Percentiles rank a stretch among this genome's conserved stretches.
Conservation (phyloP, 164 flowering plant genomes). For the Stephania japonica region DNA sequence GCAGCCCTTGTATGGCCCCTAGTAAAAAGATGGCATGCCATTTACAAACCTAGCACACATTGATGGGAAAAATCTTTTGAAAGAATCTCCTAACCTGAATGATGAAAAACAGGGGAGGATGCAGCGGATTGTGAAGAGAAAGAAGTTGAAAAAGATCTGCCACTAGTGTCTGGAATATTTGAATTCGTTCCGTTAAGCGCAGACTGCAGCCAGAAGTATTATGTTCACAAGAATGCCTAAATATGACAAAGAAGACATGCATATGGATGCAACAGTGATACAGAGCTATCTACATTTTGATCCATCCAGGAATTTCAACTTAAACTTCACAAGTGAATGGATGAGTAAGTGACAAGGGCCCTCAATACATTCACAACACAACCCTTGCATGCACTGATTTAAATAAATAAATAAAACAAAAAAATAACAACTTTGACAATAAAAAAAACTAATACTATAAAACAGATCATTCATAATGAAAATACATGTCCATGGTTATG, state of each 20-base stretch:
- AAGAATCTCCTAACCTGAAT: constrained; percentile 23
- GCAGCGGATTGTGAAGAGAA: constrained; percentile 39
- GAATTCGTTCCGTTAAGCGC: constrained; percentile 30
- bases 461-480: no score
- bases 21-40: neutral
- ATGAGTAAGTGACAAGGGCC: neutral
- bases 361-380: neutral
- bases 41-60: neutral
- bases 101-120: constrained; percentile 31
- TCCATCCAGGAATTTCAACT: neutral
- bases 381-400: neutral
- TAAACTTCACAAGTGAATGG: neutral
- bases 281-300: neutral
- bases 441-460: no score
- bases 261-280: neutral
- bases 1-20: constrained; percentile 69
- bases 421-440: no score
- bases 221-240: neutral
- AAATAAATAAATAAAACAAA: no score
- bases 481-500: no score
- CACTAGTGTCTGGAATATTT: constrained; percentile 33
- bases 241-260: neutral
- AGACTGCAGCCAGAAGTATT: constrained; percentile 25
- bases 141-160: constrained; percentile 27
- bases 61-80: neutral